A percentile compares a stretch with the other conserved stretches of the same genome.
Evolutionary conservation across 1,284 basidiomycete genomes (phyloP).

Genomic region (Paramarasmius palmivorus): DNA sequence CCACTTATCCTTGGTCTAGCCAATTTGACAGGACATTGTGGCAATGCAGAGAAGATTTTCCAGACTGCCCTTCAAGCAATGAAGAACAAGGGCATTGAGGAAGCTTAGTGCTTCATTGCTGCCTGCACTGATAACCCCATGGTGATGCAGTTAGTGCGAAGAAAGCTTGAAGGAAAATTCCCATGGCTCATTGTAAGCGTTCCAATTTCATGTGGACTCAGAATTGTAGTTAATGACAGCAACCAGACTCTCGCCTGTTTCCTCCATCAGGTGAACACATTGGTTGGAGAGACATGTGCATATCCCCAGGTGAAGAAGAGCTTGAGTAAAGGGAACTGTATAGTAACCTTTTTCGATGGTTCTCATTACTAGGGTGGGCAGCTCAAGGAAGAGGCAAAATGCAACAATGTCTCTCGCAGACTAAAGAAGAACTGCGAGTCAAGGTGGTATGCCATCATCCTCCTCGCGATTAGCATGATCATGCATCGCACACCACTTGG

Average conservation of each 20-base stretch:
- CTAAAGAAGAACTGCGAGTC: constrained; percentile 25
- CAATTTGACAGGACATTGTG: neutral
- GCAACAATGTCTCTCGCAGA: constrained; percentile 14
- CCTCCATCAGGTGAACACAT: constrained; percentile 26
- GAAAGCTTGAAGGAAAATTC: constrained; percentile 17
- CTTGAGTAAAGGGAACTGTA: constrained; percentile 18
- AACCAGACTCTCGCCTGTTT: constrained; percentile 23
- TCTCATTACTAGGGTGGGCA: constrained; percentile 34
- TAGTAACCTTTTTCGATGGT: constrained; percentile 31
- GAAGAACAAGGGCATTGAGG: neutral
- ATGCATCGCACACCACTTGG: constrained; percentile 12
- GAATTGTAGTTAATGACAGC: too few relatives aligned
- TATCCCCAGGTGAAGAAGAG: constrained; percentile 23
- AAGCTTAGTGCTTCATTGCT: neutral
- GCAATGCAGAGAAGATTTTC: neutral
- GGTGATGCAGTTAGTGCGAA: constrained; percentile 22
- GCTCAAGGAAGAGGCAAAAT: constrained; percentile 16
- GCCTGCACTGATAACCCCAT: constrained; percentile 23
- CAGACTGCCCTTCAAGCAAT: neutral
- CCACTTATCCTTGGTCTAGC: neutral
- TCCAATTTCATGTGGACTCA: too few relatives aligned
- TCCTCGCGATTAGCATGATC: constrained; percentile 25
- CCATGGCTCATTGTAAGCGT: constrained; percentile 12
- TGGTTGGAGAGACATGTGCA: constrained; percentile 27
- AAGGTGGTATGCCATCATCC: constrained; percentile 28